Conservation (phyloP, 495 filamentous ascomycete species). For the Aspergillus olivimuriae region DNA sequence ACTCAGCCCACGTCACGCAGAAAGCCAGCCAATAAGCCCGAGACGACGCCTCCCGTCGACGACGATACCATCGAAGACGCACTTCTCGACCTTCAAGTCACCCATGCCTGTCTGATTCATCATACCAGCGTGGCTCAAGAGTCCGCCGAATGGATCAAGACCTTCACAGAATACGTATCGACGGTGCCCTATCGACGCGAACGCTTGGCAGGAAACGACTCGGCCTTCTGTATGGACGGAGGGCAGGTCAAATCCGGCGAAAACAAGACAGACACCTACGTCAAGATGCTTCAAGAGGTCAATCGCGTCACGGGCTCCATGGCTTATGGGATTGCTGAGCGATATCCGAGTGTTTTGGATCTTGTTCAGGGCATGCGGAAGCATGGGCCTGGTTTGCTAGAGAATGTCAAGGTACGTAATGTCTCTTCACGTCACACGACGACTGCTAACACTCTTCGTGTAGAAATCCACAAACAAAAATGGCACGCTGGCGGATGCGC, state of each 20-base stretch:
- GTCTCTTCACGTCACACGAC: neutral
- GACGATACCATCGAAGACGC: conserved; percentile 71
- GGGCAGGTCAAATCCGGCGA: conserved; percentile 75
- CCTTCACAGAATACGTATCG: conserved; percentile 76
- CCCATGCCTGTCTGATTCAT: conserved; percentile 62
- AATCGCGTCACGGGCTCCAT: conserved; percentile 64
- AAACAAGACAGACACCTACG: conserved; percentile 60
- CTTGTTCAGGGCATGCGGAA: conserved; percentile 54
- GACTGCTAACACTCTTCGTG: conserved; percentile 6
- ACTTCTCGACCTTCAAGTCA: conserved; percentile 64
- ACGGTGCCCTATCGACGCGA: conserved; percentile 63
- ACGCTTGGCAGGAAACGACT: conserved; percentile 41
- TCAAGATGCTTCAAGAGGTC: conserved; percentile 75
- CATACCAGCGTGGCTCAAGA: conserved; percentile 58
- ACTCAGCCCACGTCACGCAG: conserved; percentile 15
- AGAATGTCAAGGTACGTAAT: conserved; percentile 47
- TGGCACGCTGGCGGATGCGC: conserved; percentile 57
- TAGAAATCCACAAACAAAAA: conserved; percentile 63
- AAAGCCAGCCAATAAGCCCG: conserved; percentile 36
- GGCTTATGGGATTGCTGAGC: conserved; percentile 60
- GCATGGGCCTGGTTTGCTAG: conserved; percentile 53
- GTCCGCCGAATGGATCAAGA: conserved; percentile 70
- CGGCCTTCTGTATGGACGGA: conserved; percentile 75
- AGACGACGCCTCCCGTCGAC: conserved; percentile 47
- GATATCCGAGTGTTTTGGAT: conserved; percentile 52